Evolutionary conservation across 2,329 filamentous ascomycete species (phyloP), one percentile per base, ranked within the genome.

Genomic region (Trichoderma sp.): DNA sequence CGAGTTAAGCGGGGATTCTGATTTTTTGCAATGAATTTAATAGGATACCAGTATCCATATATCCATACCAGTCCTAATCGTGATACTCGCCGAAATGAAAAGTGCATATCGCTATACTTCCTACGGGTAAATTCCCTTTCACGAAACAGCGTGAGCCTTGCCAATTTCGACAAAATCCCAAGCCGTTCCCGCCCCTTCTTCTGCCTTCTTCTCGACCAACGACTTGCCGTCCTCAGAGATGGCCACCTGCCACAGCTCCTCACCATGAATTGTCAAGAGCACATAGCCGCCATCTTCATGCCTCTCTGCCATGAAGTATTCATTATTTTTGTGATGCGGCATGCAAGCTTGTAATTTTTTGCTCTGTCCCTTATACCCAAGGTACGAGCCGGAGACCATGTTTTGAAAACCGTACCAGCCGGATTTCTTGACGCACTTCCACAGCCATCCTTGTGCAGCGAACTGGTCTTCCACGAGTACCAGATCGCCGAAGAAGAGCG

Each of bases 341-440:
- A 27, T 27, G 27, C 3, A 3, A 27, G 27, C 27, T 4, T 27
- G 27, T 27, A 27, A 27, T 27, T 3, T 27, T 27, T 27, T 27
- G 5, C 27, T 27, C 27, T 27, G 27, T 4, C 27, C 27, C 27
- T 27, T 27, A 27, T 27, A 27, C 27, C 27, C 27, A 3, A 75
- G 68, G 11, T 75, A 74, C 3, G 31, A n/a, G 16, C 69, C 69
- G 9, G 75, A 75, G 21, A 41, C 75, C 9, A 27, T 29, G 11
- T 75, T 75, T 29, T 21, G 38, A 14, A 75, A 75, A n/a, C 75
- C 75, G 21, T 62, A 75, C 68, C 68, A 75, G 27, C 75, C 75
- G 0, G 4, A 14, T 4, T 35, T 18, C 60, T 74, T 73, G 50
- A 68, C 16, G 4, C 75, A 75, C 8, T 35, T 5, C 75, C 75